Percentiles rank a stretch among this genome's conserved stretches.
Evolutionary conservation across 2,329 filamentous ascomycete genomes (phyloP).

Genomic region (Xylariaceae sp.): DNA sequence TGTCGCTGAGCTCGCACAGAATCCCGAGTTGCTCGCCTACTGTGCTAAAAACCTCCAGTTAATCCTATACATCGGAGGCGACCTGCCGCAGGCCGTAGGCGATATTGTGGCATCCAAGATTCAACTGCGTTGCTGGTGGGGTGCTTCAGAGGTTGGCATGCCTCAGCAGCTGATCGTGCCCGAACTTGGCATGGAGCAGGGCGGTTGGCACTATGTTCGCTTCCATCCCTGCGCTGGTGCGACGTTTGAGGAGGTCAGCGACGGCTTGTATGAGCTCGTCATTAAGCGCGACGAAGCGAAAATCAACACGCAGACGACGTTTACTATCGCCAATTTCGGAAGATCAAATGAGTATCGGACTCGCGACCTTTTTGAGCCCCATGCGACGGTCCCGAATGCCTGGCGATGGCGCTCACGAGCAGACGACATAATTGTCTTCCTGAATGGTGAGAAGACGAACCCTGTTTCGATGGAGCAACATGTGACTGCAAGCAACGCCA

Average conservation of each 20-base stretch:
- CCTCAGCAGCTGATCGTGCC: conserved; percentile 16
- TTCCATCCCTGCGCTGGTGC: conserved; percentile 30
- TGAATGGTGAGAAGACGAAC: conserved; percentile 33
- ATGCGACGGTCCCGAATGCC: conserved; percentile 22
- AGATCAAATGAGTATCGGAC: conserved; percentile 24
- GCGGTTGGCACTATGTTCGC: conserved; percentile 34
- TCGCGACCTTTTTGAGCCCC: conserved; percentile 23
- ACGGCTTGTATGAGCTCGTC: conserved; percentile 25
- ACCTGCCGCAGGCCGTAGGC: conserved; percentile 34
- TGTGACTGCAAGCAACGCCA: conserved; percentile 16
- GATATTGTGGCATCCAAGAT: conserved; percentile 34
- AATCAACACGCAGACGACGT: conserved; percentile 15
- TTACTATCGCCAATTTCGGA: conserved; percentile 14
- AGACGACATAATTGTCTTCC: conserved; percentile 32
- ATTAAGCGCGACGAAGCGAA: conserved; percentile 17
- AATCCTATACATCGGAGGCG: conserved; percentile 37
- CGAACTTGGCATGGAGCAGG: conserved; percentile 8
- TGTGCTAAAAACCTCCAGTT: conserved; percentile 28
- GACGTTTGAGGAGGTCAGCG: conserved; percentile 22
- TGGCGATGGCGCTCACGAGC: conserved; percentile 30
- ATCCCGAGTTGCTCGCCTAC: conserved; percentile 27
- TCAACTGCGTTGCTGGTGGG: conserved; percentile 31
- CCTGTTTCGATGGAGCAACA: conserved; percentile 30
- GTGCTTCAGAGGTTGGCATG: conserved; percentile 32
- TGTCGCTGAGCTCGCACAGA: conserved; percentile 32